phyloP scores from a whole-genome alignment of 768 basidiomycete genomes.

The Termitomyces sp. region DNA sequence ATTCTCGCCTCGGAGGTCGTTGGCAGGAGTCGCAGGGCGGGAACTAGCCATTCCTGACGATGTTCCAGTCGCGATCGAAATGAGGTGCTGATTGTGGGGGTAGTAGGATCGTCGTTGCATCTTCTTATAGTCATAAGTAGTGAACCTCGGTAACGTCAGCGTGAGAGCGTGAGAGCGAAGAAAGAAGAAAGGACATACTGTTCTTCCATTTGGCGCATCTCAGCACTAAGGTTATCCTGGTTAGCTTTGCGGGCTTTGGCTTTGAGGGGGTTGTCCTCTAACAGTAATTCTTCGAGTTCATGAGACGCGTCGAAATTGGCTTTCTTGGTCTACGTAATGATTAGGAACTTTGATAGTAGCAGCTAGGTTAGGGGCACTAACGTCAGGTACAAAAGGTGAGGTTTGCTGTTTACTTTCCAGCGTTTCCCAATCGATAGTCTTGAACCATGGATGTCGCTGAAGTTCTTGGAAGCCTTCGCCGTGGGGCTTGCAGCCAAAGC shows the following conservation, averaged over 20 bases:
- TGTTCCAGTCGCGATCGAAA: conserved; percentile 70
- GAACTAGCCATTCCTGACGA: conserved; percentile 67
- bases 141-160: conserved; percentile 52
- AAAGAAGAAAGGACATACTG: conserved; percentile 53
- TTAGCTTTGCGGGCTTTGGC: conserved; percentile 89
- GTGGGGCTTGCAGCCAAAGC: conserved; percentile 77
- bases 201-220: conserved; percentile 98
- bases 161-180: conserved; percentile 4
- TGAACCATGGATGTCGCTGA: conserved; percentile 82
- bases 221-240: conserved; percentile 82
- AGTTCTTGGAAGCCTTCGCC: conserved; percentile 80
- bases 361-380: conserved; percentile 27
- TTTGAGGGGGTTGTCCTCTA: conserved; percentile 97
- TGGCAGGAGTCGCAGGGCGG: conserved; percentile 67
- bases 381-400: conserved; percentile 89
- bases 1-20: conserved; percentile 41
- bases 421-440: conserved; percentile 82
- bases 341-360: conserved; percentile 1
- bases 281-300: conserved; percentile 89
- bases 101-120: conserved; percentile 92
- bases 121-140: conserved; percentile 87
- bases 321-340: conserved; percentile 76
- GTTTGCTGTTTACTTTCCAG: conserved; percentile 69
- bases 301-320: conserved; percentile 99
- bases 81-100: conserved; percentile 72